A percentile compares a stretch with the other conserved stretches of the same genome.
These are phyloP conservation scores for Umbelopsis vinacea DNA, from an alignment of 192 early-diverging fungal genomes.

Conservation along the genomic window DNA sequence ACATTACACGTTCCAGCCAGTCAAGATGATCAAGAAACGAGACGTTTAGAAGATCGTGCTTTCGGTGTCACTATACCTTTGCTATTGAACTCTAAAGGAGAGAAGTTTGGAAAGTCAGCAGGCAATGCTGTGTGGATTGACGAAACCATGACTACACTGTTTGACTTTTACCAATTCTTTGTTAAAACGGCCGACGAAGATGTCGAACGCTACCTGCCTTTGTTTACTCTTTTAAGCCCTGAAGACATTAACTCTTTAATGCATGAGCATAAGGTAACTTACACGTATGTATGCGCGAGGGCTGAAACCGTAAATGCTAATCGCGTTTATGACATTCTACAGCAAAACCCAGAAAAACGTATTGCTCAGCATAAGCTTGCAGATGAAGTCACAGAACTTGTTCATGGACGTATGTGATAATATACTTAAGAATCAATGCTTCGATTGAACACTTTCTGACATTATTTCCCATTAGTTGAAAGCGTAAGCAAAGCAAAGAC, in stretches of 20 bases:
- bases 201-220: constrained; percentile 72
- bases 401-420: constrained; percentile 74
- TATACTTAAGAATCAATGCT: background rate
- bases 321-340: constrained; percentile 4
- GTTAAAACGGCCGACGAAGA: constrained; percentile 82
- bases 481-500: constrained; percentile 68
- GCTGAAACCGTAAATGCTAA: background rate
- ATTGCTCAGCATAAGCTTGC: constrained; percentile 79
- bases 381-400: constrained; percentile 83
- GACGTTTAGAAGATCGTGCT: constrained; percentile 48
- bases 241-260: constrained; percentile 65
- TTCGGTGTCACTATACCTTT: constrained; percentile 90
- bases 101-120: constrained; percentile 97
- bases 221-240: constrained; percentile 81
- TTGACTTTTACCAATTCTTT: constrained; percentile 97
- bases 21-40: constrained; percentile 17
- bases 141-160: constrained; percentile 73
- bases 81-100: constrained; percentile 83
- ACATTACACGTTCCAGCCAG: background rate
- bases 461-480: constrained; percentile 38
- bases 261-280: constrained; percentile 63
- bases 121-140: constrained; percentile 97
- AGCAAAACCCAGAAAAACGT: constrained; percentile 68
- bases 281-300: background rate
- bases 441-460: background rate